These are phyloP conservation scores for Zopfochytrium polystomum DNA, from an alignment of 371 early-diverging fungal species.

Conservation along the genomic window DNA sequence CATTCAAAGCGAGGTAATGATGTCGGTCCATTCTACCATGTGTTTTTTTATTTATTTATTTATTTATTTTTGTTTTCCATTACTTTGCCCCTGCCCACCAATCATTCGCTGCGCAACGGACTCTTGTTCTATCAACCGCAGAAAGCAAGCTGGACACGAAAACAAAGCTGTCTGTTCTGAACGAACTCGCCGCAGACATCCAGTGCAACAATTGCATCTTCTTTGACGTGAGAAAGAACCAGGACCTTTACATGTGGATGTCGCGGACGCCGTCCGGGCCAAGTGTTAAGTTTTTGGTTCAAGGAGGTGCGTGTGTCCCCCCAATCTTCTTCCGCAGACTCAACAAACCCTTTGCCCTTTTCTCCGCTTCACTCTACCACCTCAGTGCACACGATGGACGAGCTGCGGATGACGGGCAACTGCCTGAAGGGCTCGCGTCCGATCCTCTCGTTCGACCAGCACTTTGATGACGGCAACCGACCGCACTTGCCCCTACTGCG, in stretches of 20 bases:
- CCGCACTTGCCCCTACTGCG: conserved; percentile 84
- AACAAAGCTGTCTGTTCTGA: conserved; percentile 78
- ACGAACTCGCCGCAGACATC: conserved; percentile 93
- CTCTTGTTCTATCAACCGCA: conserved; percentile 9
- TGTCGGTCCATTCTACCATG: neutral
- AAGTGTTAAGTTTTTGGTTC: conserved; percentile 89
- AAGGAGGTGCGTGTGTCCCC: conserved; percentile 62
- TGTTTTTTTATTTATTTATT: conserved; percentile 9
- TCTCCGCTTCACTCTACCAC: neutral
- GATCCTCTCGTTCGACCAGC: conserved; percentile 87
- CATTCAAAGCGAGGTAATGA: conserved; percentile 82
- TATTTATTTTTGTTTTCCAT: conserved; percentile 2
- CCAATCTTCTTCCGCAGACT: neutral
- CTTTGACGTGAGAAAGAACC: conserved; percentile 89
- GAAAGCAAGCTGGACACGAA: conserved; percentile 91
- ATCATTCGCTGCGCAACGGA: neutral
- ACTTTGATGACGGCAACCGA: conserved; percentile 68
- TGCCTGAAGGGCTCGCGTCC: conserved; percentile 95
- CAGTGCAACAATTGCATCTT: conserved; percentile 96
- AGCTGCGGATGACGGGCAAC: conserved; percentile 96
- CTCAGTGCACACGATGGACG: conserved; percentile 95
- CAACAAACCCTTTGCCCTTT: conserved; percentile 2
- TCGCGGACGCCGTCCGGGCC: conserved; percentile 94
- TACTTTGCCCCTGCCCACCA: neutral
- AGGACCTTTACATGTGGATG: conserved; percentile 94